phyloP scores from a whole-genome alignment of 306 rosid genomes.

The Alnus rubra region DNA sequence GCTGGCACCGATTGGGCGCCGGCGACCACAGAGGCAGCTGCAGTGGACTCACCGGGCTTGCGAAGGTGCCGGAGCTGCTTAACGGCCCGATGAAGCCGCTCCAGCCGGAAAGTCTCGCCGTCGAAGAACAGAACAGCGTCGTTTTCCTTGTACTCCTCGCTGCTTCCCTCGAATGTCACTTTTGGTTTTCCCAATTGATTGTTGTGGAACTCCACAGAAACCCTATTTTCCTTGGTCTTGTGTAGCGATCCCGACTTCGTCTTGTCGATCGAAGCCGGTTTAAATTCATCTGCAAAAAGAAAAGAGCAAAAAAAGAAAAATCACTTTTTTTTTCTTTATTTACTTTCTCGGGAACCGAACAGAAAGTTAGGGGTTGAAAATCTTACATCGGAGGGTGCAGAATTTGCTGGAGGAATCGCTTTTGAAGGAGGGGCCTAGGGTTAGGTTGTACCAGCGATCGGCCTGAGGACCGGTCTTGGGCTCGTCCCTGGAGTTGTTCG shows the following conservation, averaged over 20 bases:
- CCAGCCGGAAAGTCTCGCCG: constrained; percentile 71
- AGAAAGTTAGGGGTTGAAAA: not conserved
- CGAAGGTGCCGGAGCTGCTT: constrained; percentile 84
- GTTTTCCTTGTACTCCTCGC: constrained; percentile 81
- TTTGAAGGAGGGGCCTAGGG: constrained; percentile 83
- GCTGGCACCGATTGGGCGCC: constrained; percentile 41
- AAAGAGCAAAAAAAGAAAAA: not conserved
- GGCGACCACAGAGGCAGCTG: constrained; percentile 32
- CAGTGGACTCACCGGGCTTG: constrained; percentile 75
- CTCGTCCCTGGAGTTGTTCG: constrained; percentile 77
- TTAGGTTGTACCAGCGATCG: constrained; percentile 81
- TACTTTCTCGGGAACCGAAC: constrained; percentile 27
- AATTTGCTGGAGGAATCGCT: constrained; percentile 72
- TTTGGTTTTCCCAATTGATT: constrained; percentile 88
- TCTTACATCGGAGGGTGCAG: constrained; percentile 92
- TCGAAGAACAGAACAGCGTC: constrained; percentile 90
- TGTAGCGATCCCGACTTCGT: constrained; percentile 65
- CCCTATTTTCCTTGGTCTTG: constrained; percentile 84
- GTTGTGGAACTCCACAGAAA: constrained; percentile 82
- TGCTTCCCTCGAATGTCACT: constrained; percentile 82
- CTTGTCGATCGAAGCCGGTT: constrained; percentile 92
- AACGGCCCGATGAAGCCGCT: constrained; percentile 77
- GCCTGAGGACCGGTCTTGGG: constrained; percentile 79
- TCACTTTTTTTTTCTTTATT: not conserved
- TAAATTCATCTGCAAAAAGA: constrained; percentile 70